Conservation (phyloP, 352 stramenopile species). For the Globisporangium camurandrum region DNA sequence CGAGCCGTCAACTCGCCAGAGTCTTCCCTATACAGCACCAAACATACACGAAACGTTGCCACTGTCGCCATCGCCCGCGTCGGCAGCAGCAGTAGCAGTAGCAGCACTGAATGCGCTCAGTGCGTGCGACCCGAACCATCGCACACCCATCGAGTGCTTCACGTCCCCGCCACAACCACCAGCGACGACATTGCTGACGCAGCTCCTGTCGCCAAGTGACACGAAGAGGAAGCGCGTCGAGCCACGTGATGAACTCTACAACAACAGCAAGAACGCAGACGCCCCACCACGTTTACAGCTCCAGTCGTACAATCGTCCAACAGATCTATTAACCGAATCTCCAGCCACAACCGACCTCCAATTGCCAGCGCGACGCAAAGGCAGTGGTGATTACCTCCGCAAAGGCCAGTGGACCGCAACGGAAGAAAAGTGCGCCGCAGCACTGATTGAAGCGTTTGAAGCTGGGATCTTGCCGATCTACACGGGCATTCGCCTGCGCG, state of each 20-base stretch:
- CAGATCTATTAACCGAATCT: too few species aligned
- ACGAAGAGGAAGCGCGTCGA: slow-evolving; percentile 12
- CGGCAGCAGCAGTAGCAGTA: too few species aligned
- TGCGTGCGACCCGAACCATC: not conserved
- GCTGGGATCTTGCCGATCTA: slow-evolving; percentile 69
- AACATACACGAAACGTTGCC: not conserved
- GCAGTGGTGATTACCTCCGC: slow-evolving; percentile 52
- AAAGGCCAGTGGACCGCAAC: slow-evolving; percentile 72
- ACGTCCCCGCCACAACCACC: slow-evolving; percentile 5
- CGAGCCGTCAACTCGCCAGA: not conserved
- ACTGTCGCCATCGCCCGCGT: too few species aligned
- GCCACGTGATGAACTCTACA: too few species aligned
- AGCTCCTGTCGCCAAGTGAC: slow-evolving; percentile 7
- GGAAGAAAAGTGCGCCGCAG: slow-evolving; percentile 46
- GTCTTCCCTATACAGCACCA: not conserved
- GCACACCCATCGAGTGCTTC: slow-evolving; percentile 1
- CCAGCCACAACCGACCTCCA: slow-evolving; percentile 1
- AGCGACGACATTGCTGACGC: not conserved
- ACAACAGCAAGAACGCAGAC: too few species aligned
- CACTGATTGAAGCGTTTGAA: slow-evolving; percentile 67
- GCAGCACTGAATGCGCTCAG: too few species aligned
- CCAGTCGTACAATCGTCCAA: not conserved
- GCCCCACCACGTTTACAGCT: not conserved
- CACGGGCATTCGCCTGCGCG: slow-evolving; percentile 59
- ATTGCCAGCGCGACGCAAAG: slow-evolving; percentile 39